Evolutionary conservation across 495 filamentous ascomycete species (phyloP).

Genomic region (Neurospora sublineolata): DNA sequence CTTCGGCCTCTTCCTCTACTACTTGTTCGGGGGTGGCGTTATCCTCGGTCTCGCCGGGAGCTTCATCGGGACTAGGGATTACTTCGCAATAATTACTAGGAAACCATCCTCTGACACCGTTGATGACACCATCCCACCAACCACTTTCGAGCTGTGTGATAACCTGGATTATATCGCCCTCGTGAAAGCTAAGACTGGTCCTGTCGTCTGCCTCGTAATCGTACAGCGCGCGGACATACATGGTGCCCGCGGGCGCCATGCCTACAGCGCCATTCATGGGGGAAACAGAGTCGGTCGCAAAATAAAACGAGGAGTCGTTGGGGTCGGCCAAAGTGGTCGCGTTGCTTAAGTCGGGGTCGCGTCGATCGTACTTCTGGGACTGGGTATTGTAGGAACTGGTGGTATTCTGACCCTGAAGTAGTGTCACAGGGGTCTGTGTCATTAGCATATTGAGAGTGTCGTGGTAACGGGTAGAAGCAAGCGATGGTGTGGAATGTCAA

Average conservation of each 20-base stretch:
- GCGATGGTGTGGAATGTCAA: not conserved
- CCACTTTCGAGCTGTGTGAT: conserved; percentile 95
- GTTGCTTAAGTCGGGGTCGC: conserved; percentile 15
- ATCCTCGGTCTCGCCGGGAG: conserved; percentile 52
- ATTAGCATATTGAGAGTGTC: conserved; percentile 31
- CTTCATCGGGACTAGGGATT: conserved; percentile 62
- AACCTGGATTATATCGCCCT: conserved; percentile 94
- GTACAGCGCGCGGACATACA: conserved; percentile 93
- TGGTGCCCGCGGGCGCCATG: conserved; percentile 59
- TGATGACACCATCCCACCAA: conserved; percentile 98
- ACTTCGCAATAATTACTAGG: conserved; percentile 96
- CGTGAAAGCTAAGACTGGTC: conserved; percentile 89
- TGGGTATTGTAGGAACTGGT: conserved; percentile 24
- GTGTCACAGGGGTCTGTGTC: conserved; percentile 38
- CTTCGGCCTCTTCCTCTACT: conserved; percentile 58
- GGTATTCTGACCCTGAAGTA: conserved; percentile 33
- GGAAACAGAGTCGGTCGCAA: conserved; percentile 14
- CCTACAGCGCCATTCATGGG: conserved; percentile 62
- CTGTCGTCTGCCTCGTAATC: conserved; percentile 95
- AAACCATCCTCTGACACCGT: conserved; percentile 92
- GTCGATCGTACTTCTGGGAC: conserved; percentile 9
- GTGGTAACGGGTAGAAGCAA: not conserved
- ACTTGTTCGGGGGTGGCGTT: not conserved
- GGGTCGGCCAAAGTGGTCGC: conserved; percentile 25
- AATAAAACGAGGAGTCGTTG: conserved; percentile 8